phyloP scores from a whole-genome alignment of 768 basidiomycete species.

The Mycena metata region DNA sequence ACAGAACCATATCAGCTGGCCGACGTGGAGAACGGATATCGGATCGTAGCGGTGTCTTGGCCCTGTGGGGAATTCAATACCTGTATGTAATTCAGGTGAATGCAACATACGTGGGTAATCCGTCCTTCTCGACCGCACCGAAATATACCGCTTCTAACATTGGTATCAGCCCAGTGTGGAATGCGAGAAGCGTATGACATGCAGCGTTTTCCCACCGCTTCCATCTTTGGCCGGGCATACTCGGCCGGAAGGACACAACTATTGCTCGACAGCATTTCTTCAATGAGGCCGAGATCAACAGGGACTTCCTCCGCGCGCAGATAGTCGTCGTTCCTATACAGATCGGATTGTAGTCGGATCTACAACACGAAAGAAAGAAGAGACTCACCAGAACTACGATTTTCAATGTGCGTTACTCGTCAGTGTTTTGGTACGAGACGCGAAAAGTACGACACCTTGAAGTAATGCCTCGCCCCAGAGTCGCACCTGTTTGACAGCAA shows the following conservation, averaged over 20 bases:
- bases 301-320: slow-evolving; percentile 61
- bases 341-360: background rate
- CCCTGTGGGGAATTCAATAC: too few species aligned
- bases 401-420: background rate
- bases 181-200: too few species aligned
- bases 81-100: too few species aligned
- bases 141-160: too few species aligned
- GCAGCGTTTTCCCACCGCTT: too few species aligned
- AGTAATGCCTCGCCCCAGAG: slow-evolving; percentile 92
- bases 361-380: background rate
- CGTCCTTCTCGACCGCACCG: too few species aligned
- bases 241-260: background rate
- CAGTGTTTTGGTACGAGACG: background rate
- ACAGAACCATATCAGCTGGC: too few species aligned
- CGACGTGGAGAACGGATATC: too few species aligned
- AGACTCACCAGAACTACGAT: slow-evolving; percentile 60
- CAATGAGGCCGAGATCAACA: slow-evolving; percentile 55
- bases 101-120: too few species aligned
- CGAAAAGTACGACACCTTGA: slow-evolving; percentile 71
- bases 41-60: too few species aligned
- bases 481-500: slow-evolving; percentile 72
- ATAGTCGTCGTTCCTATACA: slow-evolving; percentile 66
- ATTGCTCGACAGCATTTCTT: slow-evolving; percentile 51
- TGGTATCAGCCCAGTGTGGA: too few species aligned
- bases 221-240: too few species aligned